Base-by-base conservation (phyloP, 139 green algal genomes). In the Zygnema cylindricum region DNA sequence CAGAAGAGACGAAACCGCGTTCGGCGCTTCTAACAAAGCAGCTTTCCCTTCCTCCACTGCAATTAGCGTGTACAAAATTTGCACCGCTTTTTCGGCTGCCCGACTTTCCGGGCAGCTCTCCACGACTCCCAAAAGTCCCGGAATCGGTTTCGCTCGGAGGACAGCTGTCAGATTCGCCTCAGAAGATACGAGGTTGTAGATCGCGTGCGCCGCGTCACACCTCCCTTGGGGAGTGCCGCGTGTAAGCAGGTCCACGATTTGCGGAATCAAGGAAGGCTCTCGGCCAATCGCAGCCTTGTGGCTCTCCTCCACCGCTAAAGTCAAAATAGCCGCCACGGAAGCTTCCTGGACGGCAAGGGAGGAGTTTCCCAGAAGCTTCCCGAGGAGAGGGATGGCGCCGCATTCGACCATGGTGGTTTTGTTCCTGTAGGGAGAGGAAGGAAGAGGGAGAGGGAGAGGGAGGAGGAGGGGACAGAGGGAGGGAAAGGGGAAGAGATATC, bases 21-120 rank as follows among this genome's bases (percentile, higher is more conserved):
- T 16, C 36, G 36, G 36, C 3, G 71, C 36, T 11, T 79, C 38
- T 79, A 16, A 7, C 16, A 79, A 43, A 11, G 71, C 36, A 16
- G 71, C 36, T 43, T 16, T 79, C 71, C 71, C 71, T n/a, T 79
- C 71, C 71, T 79, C 71, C 16, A 41, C 38, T 11, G 71, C 38
- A 40, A 16, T 43, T 3, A 79, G 71, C 7, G 71, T 54, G 16
- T 79, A 43, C 7, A 79, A 25, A 3, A 79, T 16, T 25, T 7
- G 7, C 36, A 79, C 36, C 16, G 38, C 71, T 11, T 79, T 41
- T 16, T 79, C 71, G 7, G 7, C 36, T 16, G 71, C 38, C 7
- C 71, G 36, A 11, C 36, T 54, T 3, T 79, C 36, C 38, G 71
- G 38, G 21, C 3, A 41, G 36, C 21, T 16, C 38, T 79, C 7